These are phyloP conservation scores for Fusarium nurragi DNA, from an alignment of 2,329 filamentous ascomycete genomes.

Conservation along the genomic window DNA sequence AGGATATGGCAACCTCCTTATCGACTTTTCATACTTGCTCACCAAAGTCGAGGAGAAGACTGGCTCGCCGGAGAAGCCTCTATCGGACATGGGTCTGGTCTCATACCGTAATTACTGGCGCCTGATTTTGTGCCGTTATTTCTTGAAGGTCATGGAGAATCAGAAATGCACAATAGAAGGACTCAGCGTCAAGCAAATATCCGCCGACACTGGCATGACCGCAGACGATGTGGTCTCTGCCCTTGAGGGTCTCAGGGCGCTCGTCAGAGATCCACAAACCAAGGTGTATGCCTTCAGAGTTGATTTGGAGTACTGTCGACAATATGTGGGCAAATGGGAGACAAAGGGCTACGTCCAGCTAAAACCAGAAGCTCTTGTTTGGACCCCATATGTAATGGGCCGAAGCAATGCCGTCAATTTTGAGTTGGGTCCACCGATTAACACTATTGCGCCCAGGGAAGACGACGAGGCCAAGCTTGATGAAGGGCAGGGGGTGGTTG, in stretches of 20 bases:
- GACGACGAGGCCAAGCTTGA: slow-evolving; percentile 66
- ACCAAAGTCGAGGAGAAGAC: slow-evolving; percentile 93
- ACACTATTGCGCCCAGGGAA: slow-evolving; percentile 87
- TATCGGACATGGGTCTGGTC: slow-evolving; percentile 97
- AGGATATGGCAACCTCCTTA: slow-evolving; percentile 94
- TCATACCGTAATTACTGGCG: slow-evolving; percentile 99
- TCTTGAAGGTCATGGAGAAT: slow-evolving; percentile 63
- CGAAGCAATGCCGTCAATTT: slow-evolving; percentile 83
- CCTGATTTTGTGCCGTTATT: slow-evolving; percentile 83
- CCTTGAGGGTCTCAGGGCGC: slow-evolving; percentile 85
- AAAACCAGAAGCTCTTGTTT: slow-evolving; percentile 81
- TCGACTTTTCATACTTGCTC: slow-evolving; percentile 97
- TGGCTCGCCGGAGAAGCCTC: slow-evolving; percentile 94
- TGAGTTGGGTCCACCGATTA: slow-evolving; percentile 81
- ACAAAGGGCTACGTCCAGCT: slow-evolving; percentile 87
- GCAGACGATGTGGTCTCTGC: slow-evolving; percentile 95
- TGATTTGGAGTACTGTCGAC: slow-evolving; percentile 83
- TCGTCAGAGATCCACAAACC: slow-evolving; percentile 89
- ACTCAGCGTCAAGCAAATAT: slow-evolving; percentile 74
- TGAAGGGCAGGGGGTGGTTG: slow-evolving; percentile 43
- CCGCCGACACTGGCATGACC: slow-evolving; percentile 92
- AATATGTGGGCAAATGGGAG: slow-evolving; percentile 91
- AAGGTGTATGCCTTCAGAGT: slow-evolving; percentile 89
- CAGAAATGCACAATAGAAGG: slow-evolving; percentile 54
- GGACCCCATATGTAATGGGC: slow-evolving; percentile 98